These are phyloP conservation scores for Vaccinium corymbosum DNA, from an alignment of 148 eudicot species.

Conservation along the genomic window DNA sequence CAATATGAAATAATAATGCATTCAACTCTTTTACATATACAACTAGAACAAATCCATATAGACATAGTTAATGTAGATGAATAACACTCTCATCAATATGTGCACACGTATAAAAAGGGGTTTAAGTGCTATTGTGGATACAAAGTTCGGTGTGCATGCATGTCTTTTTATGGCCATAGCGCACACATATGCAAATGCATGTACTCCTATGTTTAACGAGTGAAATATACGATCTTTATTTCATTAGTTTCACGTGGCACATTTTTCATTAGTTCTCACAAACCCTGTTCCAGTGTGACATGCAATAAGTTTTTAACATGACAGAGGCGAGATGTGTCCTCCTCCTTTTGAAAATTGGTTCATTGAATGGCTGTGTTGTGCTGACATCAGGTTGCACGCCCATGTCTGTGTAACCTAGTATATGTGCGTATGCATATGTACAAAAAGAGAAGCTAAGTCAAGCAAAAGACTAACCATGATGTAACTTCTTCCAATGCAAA, in stretches of 20 bases:
- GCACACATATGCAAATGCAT: background rate
- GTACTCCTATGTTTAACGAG: background rate
- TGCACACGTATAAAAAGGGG: background rate
- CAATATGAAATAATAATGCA: conserved; percentile 12
- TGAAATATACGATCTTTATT: background rate
- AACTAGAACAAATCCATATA: background rate
- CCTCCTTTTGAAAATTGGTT: background rate
- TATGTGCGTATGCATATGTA: background rate
- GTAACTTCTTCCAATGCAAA: conserved; percentile 99
- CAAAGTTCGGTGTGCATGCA: background rate
- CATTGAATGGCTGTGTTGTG: background rate
- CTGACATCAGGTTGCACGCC: background rate
- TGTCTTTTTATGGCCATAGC: background rate
- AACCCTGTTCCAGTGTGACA: background rate
- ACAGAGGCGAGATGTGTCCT: background rate
- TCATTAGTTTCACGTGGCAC: background rate
- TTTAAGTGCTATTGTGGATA: background rate
- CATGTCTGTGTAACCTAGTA: background rate
- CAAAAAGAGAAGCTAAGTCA: conserved; percentile 1
- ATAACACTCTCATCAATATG: background rate
- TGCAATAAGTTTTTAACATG: background rate
- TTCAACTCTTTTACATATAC: background rate
- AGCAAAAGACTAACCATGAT: conserved; percentile 59
- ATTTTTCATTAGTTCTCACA: background rate
- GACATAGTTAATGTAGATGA: background rate